Conservation (phyloP, 2,329 filamentous ascomycete species). For the Sarocladium kiliense region DNA sequence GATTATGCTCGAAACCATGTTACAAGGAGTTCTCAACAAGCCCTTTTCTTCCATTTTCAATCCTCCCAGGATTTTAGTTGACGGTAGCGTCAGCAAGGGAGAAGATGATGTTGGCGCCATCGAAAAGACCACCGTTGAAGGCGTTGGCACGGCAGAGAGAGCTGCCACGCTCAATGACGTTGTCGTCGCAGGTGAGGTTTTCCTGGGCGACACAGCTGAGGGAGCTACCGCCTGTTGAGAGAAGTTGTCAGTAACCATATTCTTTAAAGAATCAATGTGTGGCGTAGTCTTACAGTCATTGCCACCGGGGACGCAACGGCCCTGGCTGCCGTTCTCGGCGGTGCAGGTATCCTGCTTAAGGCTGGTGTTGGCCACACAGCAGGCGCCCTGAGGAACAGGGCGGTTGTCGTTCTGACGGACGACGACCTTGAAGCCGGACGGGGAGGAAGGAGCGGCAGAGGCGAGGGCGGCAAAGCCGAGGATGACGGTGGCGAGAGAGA, state of each 20-base stretch:
- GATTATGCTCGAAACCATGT: not conserved
- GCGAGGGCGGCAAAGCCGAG: slow-evolving; percentile 8
- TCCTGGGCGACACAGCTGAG: slow-evolving; percentile 24
- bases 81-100: slow-evolving; percentile 18
- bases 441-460: not conserved
- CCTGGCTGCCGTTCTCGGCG: slow-evolving; percentile 23
- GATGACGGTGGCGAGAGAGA: slow-evolving; percentile 7
- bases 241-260: not conserved
- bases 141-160: slow-evolving; percentile 23
- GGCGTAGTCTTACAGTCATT: slow-evolving; percentile 25
- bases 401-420: slow-evolving; percentile 27
- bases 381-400: slow-evolving; percentile 26
- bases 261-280: not conserved
- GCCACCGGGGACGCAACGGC: slow-evolving; percentile 28
- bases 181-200: slow-evolving; percentile 22
- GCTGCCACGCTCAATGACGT: slow-evolving; percentile 21
- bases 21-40: not conserved
- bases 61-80: slow-evolving; percentile 15
- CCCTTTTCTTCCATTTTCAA: not conserved
- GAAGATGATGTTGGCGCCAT: slow-evolving; percentile 20
- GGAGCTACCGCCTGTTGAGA: slow-evolving; percentile 15
- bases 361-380: slow-evolving; percentile 28
- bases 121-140: slow-evolving; percentile 18
- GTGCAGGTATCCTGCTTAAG: slow-evolving; percentile 32
- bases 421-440: slow-evolving; percentile 12